Evolutionary conservation across 2,329 filamentous ascomycete genomes (phyloP), one percentile per base, ranked within the genome.

Genomic region (Tricladium varicosporioides): DNA sequence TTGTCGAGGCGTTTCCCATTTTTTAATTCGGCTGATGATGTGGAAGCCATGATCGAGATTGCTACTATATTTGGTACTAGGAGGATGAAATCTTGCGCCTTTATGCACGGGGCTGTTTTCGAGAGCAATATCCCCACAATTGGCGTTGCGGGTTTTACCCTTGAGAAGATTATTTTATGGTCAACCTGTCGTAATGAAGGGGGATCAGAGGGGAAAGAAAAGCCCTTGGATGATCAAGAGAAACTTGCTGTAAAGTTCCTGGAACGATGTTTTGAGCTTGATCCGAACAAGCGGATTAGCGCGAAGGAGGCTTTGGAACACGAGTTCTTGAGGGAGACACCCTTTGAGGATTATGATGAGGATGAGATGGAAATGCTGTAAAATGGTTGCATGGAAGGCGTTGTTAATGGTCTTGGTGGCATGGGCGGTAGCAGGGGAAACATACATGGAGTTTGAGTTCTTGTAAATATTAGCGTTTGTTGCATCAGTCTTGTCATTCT

Each of bases 21-120:
- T 75, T 99, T 99, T 80, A 97, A 99, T 75, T 96, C 91, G 47
- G 88, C 92, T n/a, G 94, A 99, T 71, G 94, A 99, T 67, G 89
- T 99, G 48, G 94, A 99, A 70, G 94, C 94, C 51, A 88, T 97
- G 82, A 93, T 99, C 64, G 94, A 99, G 73, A 95, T 99, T 64
- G 90, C 92, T 36, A 96, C 91, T 57, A 96, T 99, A 59, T 97
- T 97, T 71, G 94, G 94, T 50, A 81, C 81, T 44, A 86, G 83
- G 69, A 85, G 87, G 57, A 97, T 99, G 93, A 89, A 88, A 69
- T 78, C 83, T 33, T 89, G 88, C 2, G 91, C 91, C 0, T 78
- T 91, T 15, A 78, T 96, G 51, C 94, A 99, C 69, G 94, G 94
- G 1, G 90, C 92, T 67, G 85, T 96, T 57, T 91, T 97, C 62